A percentile compares a stretch with the other conserved stretches of the same genome.
These are phyloP conservation scores for Trichoderma hamatum DNA, from an alignment of 2,329 filamentous ascomycete genomes.

Conservation along the genomic window DNA sequence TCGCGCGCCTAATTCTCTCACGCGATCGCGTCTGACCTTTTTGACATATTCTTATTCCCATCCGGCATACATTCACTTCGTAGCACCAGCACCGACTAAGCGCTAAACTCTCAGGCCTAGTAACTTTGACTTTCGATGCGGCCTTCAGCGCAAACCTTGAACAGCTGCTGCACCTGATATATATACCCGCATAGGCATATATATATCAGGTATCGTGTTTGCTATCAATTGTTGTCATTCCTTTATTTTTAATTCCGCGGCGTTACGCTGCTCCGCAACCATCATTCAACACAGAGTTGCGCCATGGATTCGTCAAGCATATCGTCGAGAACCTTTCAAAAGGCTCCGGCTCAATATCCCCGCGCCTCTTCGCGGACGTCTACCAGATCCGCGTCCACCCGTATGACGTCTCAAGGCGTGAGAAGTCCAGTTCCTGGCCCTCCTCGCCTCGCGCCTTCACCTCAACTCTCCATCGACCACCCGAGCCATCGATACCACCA, in stretches of 20 bases:
- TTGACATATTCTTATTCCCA: neutral
- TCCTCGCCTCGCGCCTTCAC: constrained; percentile 44
- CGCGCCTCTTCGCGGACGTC: constrained; percentile 53
- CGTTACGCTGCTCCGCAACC: neutral
- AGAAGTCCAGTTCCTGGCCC: constrained; percentile 49
- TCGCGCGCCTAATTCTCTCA: constrained; percentile 7
- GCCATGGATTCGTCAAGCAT: constrained; percentile 39
- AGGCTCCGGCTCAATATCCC: constrained; percentile 40
- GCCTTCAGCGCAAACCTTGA: constrained; percentile 22
- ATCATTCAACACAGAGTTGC: neutral
- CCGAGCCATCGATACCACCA: constrained; percentile 45
- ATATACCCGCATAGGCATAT: neutral
- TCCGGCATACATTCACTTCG: neutral
- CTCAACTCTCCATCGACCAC: constrained; percentile 42
- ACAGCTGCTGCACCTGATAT: constrained; percentile 2
- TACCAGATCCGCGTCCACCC: constrained; percentile 47
- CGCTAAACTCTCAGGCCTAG: neutral
- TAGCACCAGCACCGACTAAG: constrained; percentile 8
- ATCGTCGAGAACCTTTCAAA: constrained; percentile 32
- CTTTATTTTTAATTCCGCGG: neutral
- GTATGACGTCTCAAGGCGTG: constrained; percentile 46
- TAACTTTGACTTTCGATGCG: constrained; percentile 21
- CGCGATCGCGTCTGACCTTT: constrained; percentile 6
- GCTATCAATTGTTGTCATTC: neutral
- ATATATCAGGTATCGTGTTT: neutral